These are phyloP conservation scores for Corylus americana DNA, from an alignment of 306 rosid species.

Conservation along the genomic window DNA sequence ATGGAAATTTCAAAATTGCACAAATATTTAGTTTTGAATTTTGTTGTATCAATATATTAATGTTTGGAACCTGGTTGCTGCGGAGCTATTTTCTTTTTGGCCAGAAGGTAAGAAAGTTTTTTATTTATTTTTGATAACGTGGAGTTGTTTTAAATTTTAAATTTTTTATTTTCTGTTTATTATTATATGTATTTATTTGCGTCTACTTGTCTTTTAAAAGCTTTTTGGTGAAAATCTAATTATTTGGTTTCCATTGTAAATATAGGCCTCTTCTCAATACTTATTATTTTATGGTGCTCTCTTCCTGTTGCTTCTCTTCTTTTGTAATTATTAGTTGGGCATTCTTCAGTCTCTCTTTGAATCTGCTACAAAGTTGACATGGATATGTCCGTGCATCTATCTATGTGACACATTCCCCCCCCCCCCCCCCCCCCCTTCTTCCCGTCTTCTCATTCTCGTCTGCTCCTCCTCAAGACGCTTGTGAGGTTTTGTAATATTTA, in stretches of 20 bases:
- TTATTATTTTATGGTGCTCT: neutral
- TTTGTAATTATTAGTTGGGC: neutral
- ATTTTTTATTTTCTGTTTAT: too few relatives aligned
- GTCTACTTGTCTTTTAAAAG: neutral
- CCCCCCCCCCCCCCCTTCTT: too few relatives aligned
- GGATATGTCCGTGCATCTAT: neutral
- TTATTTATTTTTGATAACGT: neutral
- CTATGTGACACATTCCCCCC: neutral
- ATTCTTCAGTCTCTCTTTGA: neutral
- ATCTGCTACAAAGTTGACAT: neutral
- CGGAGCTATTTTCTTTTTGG: too few relatives aligned
- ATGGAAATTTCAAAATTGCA: neutral
- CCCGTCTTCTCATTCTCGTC: neutral
- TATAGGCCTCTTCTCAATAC: neutral
- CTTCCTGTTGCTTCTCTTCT: neutral
- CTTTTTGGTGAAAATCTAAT: neutral
- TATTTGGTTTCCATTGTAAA: neutral
- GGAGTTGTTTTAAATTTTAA: too few relatives aligned
- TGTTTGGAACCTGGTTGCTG: too few relatives aligned
- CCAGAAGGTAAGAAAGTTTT: neutral
- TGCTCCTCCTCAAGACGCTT: neutral
- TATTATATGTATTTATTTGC: neutral
- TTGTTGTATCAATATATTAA: too few relatives aligned
- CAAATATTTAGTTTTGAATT: too few relatives aligned
- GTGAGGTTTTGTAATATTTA: neutral